phyloP scores from a whole-genome alignment of 768 basidiomycete genomes.

The Hypsizygus marmoreus region DNA sequence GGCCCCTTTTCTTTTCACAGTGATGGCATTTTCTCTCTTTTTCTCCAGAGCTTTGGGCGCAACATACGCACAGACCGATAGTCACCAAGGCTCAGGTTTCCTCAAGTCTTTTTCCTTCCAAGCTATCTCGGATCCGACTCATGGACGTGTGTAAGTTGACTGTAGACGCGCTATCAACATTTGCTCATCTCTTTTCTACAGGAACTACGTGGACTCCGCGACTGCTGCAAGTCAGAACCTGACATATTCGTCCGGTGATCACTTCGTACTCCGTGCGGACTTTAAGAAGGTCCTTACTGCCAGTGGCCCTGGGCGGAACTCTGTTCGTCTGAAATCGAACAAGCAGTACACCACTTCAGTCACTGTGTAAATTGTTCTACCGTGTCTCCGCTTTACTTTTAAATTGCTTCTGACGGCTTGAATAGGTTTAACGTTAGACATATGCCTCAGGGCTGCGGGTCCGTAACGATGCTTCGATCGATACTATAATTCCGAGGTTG shows the following conservation, averaged over 20 bases:
- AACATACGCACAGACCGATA: constrained; percentile 48
- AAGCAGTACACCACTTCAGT: constrained; percentile 55
- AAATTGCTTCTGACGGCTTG: constrained; percentile 1
- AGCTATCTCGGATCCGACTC: constrained; percentile 59
- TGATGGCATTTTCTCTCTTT: constrained; percentile 20
- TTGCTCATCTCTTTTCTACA: constrained; percentile 15
- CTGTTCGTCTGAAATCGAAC: constrained; percentile 56
- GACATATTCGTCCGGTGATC: constrained; percentile 53
- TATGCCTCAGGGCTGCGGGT: constrained; percentile 65
- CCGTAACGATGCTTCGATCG: constrained; percentile 20
- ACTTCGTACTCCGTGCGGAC: constrained; percentile 61
- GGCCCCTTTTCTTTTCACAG: too few relatives aligned
- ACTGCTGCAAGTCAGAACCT: constrained; percentile 58
- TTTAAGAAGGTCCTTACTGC: constrained; percentile 45
- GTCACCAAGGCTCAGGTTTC: constrained; percentile 47
- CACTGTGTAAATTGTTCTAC: constrained; percentile 45
- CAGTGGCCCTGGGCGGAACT: constrained; percentile 57
- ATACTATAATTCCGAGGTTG: not conserved
- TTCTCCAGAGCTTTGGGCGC: constrained; percentile 36
- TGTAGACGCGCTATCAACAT: too few relatives aligned
- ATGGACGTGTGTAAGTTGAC: constrained; percentile 60
- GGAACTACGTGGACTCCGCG: constrained; percentile 45
- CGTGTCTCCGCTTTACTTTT: not conserved
- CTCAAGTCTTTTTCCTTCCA: constrained; percentile 51
- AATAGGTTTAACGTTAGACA: constrained; percentile 51